Evolutionary conservation across 768 basidiomycete genomes (phyloP).

Genomic region (Tulasnella sp.): DNA sequence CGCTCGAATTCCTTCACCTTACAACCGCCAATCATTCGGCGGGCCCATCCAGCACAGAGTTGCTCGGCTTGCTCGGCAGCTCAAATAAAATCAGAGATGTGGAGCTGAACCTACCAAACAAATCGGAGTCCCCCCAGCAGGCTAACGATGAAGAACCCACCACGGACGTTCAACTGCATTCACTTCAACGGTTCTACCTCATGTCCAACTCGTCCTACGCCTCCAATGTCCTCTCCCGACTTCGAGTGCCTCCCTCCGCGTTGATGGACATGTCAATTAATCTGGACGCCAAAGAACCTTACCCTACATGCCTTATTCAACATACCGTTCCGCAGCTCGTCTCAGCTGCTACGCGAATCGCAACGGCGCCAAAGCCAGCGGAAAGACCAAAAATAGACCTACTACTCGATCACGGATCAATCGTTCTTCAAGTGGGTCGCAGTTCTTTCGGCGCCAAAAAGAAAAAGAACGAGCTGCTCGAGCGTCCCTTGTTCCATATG

Average conservation of each 20-base stretch:
- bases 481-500: not conserved
- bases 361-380: not conserved
- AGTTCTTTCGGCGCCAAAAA: not conserved
- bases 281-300: not conserved
- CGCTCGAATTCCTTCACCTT: not conserved
- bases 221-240: not conserved
- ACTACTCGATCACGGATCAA: not conserved
- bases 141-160: not conserved
- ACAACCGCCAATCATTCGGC: not conserved
- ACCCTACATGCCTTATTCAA: not conserved
- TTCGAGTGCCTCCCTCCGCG: not conserved
- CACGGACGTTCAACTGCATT: not conserved
- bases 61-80: not conserved
- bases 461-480: not conserved
- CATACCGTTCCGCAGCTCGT: not conserved
- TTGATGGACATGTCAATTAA: not conserved
- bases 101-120: not conserved
- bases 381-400: not conserved
- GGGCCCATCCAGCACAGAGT: not conserved
- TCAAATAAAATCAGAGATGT: not conserved
- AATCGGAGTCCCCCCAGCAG: not conserved
- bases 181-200: not conserved
- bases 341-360: not conserved
- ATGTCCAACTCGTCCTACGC: slow-evolving; percentile 2
- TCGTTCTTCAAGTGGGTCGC: not conserved